phyloP scores from a whole-genome alignment of 306 rosid species.

The Trichosanthes cucumerina region DNA sequence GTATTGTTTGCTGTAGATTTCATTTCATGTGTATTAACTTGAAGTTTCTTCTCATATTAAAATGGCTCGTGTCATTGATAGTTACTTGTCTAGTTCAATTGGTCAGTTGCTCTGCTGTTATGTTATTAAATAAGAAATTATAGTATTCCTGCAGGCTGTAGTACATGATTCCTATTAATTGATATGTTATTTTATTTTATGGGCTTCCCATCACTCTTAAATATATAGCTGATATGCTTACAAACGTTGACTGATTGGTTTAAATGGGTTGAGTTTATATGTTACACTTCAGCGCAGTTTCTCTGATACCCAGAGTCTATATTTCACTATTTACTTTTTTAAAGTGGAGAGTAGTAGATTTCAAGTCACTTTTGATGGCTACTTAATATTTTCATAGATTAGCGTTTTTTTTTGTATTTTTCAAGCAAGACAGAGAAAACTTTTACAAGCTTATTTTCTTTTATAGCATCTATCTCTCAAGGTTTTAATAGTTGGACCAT shows the following conservation, averaged over 20 bases:
- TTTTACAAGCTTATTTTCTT: neutral
- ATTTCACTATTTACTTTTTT: neutral
- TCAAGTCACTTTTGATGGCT: neutral
- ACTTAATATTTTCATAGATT: neutral
- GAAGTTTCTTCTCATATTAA: neutral
- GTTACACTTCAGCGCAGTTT: neutral
- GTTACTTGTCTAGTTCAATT: neutral
- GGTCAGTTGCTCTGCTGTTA: neutral
- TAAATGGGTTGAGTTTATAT: neutral
- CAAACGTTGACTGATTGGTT: neutral
- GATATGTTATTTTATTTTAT: neutral
- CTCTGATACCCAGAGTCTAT: neutral
- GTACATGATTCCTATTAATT: neutral
- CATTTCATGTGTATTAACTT: neutral
- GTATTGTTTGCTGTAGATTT: conserved; percentile 20
- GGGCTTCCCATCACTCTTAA: too few relatives aligned
- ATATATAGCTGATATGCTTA: neutral
- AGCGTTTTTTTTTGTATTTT: neutral
- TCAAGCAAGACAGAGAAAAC: neutral
- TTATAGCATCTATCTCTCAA: neutral
- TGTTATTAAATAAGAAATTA: neutral
- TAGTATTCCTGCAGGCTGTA: neutral
- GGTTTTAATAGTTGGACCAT: neutral
- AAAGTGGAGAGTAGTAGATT: neutral
- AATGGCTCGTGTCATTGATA: neutral